A percentile compares a stretch with the other conserved stretches of the same genome.
phyloP scores from a whole-genome alignment of 2,329 filamentous ascomycete genomes.

The Aspergillus luchuensis region DNA sequence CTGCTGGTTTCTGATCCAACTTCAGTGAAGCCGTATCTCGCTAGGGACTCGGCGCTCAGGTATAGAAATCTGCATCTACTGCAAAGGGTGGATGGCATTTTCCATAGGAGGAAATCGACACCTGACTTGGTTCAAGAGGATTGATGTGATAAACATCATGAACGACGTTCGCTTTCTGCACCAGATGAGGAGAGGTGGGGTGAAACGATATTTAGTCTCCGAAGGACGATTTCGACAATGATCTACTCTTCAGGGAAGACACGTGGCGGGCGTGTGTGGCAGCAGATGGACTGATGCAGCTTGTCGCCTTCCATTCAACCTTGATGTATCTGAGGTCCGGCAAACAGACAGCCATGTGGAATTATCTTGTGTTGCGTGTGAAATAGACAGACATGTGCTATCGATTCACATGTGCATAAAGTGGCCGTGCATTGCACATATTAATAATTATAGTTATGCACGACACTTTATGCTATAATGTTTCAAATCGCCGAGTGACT shows the following conservation, averaged over 20 bases:
- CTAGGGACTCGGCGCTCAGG: background rate
- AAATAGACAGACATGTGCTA: no score
- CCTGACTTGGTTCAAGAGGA: background rate
- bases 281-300: background rate
- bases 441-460: no score
- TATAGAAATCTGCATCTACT: background rate
- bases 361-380: no score
- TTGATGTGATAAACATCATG: background rate
- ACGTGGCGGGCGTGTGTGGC: background rate
- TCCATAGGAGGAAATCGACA: background rate
- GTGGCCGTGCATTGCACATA: no score
- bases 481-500: no score
- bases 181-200: background rate
- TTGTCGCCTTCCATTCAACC: no score
- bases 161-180: background rate
- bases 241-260: background rate
- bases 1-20: no score
- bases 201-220: background rate
- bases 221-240: background rate
- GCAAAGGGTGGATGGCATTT: background rate
- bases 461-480: no score
- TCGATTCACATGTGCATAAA: no score
- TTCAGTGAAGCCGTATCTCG: background rate
- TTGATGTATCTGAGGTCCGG: no score
- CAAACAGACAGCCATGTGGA: no score